Base-by-base conservation (phyloP, 2,329 filamentous ascomycete species). In the Fusarium equiseti region DNA sequence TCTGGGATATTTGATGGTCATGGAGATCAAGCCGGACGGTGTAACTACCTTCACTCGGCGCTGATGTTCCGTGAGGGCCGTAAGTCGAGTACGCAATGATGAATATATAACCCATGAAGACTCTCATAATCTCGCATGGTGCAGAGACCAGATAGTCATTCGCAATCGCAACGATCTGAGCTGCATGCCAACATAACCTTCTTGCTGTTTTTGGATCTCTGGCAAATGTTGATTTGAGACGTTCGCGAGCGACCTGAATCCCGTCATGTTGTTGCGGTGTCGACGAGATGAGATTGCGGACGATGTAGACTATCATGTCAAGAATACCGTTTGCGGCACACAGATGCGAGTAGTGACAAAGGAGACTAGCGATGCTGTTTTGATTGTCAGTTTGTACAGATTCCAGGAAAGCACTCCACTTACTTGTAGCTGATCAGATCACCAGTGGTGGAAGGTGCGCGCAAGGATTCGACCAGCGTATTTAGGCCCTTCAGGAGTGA, bases 371-470 rank as follows among this genome's bases (percentile, higher is more conserved):
- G 3, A 59, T 59, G 3, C 56, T 59, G 4, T 15, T 22, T 3
- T 15, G 1, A 8, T 0, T 18, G 38, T 59, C 0, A 59, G 10
- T 22, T 16, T 5, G 0, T 5, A 15, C 0, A 16, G 6, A 3
- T 2, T 11, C 10, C 0, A 5, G 2, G 7, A 4, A 6, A 20
- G 11, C 6, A 27, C 3, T 2, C 5, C 5, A 11, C 55, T 32
- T n/a, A 59, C 56, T 59, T 59, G 1, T 59, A 59, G 27, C 56
- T 59, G 13, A 50, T 54, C 13, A 59, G 38, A 20, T 55, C 56
- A 8, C 56, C 54, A 5, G 56, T 59, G 0, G 56, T 54, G 1
- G 27, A 27, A 1, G 56, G 56, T 5, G 22, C 38, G 3, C 32
- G 22, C 2, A 59, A 8, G 8, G 56, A 59, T 2, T 55, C 49